Conservation (phyloP, 2,329 filamentous ascomycete species). For the Eurotiales sp. region DNA sequence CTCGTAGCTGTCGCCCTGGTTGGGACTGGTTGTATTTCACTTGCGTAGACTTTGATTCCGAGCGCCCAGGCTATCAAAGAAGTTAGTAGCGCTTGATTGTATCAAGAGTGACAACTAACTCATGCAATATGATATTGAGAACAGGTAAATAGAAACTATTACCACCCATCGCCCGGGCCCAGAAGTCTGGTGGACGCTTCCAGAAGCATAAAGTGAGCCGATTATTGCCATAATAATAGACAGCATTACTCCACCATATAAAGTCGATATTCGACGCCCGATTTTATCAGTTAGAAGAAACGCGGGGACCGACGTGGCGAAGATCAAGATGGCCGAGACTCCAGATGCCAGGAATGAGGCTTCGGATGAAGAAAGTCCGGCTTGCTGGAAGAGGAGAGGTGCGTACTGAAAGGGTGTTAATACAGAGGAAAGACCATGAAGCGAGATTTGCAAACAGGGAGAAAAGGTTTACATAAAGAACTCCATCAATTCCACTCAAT, state of each 20-base stretch:
- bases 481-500: conserved; percentile 59
- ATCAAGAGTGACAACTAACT: not conserved
- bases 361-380: conserved; percentile 52
- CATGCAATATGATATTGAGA: conserved; percentile 24
- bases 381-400: conserved; percentile 56
- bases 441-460: not conserved
- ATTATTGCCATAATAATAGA: conserved; percentile 35
- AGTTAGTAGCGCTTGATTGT: not conserved
- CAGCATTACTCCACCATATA: conserved; percentile 52
- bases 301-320: conserved; percentile 54
- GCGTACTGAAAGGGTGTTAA: conserved; percentile 49
- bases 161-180: conserved; percentile 28
- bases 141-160: conserved; percentile 26
- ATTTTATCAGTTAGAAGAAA: conserved; percentile 56
- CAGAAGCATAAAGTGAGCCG: conserved; percentile 29
- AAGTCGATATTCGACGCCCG: conserved; percentile 52
- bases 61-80: conserved; percentile 48
- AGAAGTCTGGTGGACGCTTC: conserved; percentile 23
- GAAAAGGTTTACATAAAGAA: conserved; percentile 43
- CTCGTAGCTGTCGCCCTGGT: conserved; percentile 54
- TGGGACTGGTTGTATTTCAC: conserved; percentile 56
- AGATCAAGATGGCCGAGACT: conserved; percentile 56
- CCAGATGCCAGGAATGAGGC: conserved; percentile 60
- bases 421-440: not conserved
- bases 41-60: conserved; percentile 53